These are phyloP conservation scores for Pythium vanterpoolii DNA, from an alignment of 352 stramenopile species.

Conservation along the genomic window DNA sequence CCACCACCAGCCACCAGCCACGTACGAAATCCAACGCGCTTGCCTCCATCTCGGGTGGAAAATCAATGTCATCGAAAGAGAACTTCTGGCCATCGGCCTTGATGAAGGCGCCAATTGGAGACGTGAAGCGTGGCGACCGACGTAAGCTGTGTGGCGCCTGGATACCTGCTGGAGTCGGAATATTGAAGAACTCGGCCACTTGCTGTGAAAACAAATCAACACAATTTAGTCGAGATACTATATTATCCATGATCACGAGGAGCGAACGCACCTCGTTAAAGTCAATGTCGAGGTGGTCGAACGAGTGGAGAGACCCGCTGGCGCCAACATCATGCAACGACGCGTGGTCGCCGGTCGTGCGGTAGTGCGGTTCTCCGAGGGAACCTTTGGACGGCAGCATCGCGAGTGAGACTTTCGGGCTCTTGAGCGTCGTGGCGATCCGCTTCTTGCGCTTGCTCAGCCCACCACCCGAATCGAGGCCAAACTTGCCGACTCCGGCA, in stretches of 20 bases:
- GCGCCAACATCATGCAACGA: conserved; percentile 49
- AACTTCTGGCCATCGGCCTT: conserved; percentile 80
- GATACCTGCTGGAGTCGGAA: conserved; percentile 56
- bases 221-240: not conserved
- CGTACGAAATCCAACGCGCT: conserved; percentile 72
- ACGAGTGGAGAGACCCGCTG: conserved; percentile 56
- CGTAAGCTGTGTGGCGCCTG: conserved; percentile 68
- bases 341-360: not conserved
- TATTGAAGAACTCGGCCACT: conserved; percentile 82
- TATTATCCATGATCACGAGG: too few species aligned
- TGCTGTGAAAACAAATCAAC: conserved; percentile 34
- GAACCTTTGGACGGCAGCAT: conserved; percentile 31
- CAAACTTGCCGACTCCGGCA: not conserved
- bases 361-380: conserved; percentile 19
- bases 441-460: conserved; percentile 62
- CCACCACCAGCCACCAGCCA: conserved; percentile 8
- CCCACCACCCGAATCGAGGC: not conserved
- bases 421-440: conserved; percentile 31
- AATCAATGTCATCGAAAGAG: conserved; percentile 81
- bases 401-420: conserved; percentile 22
- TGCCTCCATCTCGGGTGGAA: conserved; percentile 69
- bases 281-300: conserved; percentile 84
- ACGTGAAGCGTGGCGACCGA: conserved; percentile 73
- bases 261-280: conserved; percentile 45
- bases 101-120: conserved; percentile 47